phyloP scores from a whole-genome alignment of 1,139 yeast genomes.

The Scheffersomyces lignicola region DNA sequence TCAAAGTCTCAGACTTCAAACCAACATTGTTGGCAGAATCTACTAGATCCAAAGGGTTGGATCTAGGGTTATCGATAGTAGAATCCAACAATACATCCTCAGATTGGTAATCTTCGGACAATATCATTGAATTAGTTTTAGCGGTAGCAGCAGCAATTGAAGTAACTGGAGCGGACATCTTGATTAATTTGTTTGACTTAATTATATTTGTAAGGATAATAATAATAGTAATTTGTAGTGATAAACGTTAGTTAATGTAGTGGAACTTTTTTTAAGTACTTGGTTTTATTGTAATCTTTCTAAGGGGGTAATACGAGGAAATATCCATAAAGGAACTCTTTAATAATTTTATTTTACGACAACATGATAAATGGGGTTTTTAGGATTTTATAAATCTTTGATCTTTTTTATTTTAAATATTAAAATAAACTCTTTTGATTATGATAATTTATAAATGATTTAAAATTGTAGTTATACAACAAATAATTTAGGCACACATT shows the following conservation, averaged over 20 bases:
- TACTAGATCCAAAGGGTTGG: not conserved
- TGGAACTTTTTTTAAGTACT: no score
- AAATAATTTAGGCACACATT: slow-evolving; percentile 1
- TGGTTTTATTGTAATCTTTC: no score
- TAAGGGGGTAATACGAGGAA: no score
- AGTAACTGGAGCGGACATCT: slow-evolving; percentile 11
- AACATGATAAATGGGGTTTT: slow-evolving; percentile 2
- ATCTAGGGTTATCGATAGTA: not conserved
- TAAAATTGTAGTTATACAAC: not conserved
- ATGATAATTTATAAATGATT: not conserved
- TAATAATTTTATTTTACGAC: slow-evolving; percentile 1
- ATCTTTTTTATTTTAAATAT: not conserved
- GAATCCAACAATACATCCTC: slow-evolving; percentile 1
- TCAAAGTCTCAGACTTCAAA: slow-evolving; percentile 4
- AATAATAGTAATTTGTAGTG: not conserved
- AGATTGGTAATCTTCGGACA: not conserved
- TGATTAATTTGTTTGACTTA: slow-evolving; percentile 4
- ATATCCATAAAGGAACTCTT: slow-evolving; percentile 3
- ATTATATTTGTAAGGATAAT: not conserved
- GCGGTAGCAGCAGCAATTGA: not conserved
- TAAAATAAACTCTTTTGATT: not conserved
- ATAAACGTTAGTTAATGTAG: no score
- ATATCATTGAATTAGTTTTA: not conserved
- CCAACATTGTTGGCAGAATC: not conserved
- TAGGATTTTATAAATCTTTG: not conserved